These are phyloP conservation scores for Verticillium nubilum DNA, from an alignment of 2,329 filamentous ascomycete genomes.

Conservation along the genomic window DNA sequence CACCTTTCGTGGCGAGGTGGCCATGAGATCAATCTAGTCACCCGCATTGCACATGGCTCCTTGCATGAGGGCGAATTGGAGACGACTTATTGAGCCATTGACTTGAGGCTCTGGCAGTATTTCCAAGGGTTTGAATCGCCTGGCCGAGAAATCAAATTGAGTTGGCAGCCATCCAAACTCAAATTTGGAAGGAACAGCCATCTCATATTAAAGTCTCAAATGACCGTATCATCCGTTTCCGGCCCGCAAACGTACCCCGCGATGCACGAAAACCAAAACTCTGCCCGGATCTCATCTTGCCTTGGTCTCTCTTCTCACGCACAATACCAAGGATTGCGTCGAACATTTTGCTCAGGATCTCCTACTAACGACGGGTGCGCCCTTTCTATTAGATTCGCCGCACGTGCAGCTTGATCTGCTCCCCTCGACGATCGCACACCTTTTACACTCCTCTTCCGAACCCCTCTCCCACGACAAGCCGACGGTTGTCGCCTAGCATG, in stretches of 20 bases:
- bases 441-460: background rate
- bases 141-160: too few species aligned
- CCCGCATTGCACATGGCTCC: too few species aligned
- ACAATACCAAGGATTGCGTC: background rate
- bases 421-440: slow-evolving; percentile 16
- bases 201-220: background rate
- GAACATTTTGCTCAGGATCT: background rate
- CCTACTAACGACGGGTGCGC: background rate
- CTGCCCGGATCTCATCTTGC: background rate
- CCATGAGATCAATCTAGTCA: too few species aligned
- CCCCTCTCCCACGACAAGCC: slow-evolving; percentile 6
- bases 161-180: background rate
- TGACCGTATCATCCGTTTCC: background rate
- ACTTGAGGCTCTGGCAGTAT: background rate
- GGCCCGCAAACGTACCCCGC: background rate
- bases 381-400: slow-evolving; percentile 6
- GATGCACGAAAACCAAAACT: background rate
- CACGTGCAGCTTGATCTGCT: slow-evolving; percentile 13
- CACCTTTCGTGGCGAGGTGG: too few species aligned
- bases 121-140: background rate
- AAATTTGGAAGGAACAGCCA: background rate
- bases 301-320: background rate
- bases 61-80: background rate
- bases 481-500: slow-evolving; percentile 58
- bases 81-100: background rate